Conservation (phyloP, 2,329 filamentous ascomycete genomes). For the Penicillium sp. region DNA sequence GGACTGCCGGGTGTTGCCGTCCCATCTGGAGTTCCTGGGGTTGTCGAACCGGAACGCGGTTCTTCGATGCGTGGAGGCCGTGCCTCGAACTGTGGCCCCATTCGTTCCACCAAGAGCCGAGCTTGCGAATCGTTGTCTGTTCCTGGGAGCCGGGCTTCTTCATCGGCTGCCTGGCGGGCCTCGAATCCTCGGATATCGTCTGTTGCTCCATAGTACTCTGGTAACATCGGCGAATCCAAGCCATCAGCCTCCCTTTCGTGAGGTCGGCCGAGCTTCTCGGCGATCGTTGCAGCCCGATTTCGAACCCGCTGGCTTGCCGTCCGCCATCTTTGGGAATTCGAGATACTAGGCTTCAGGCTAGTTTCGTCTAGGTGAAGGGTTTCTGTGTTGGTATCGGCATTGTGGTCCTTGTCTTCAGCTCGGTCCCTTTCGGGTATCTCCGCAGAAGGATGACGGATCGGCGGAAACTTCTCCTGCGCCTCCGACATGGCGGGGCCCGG, state of each 20-base stretch:
- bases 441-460: slow-evolving; percentile 8
- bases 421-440: slow-evolving; percentile 3
- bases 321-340: slow-evolving; percentile 19
- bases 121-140: slow-evolving; percentile 23
- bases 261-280: slow-evolving; percentile 24
- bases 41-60: slow-evolving; percentile 20
- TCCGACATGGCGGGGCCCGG: slow-evolving; percentile 9
- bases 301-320: slow-evolving; percentile 23
- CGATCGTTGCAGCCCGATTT: slow-evolving; percentile 20
- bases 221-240: slow-evolving; percentile 19
- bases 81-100: slow-evolving; percentile 13
- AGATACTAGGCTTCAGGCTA: slow-evolving; percentile 10
- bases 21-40: slow-evolving; percentile 18
- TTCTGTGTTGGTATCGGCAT: slow-evolving; percentile 3
- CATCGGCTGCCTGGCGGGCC: slow-evolving; percentile 22
- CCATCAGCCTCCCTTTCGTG: slow-evolving; percentile 25
- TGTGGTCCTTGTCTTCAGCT: background rate
- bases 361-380: background rate
- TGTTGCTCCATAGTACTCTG: slow-evolving; percentile 25
- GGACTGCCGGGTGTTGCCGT: slow-evolving; percentile 18
- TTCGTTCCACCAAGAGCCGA: slow-evolving; percentile 19
- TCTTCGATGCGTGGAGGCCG: slow-evolving; percentile 6
- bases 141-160: slow-evolving; percentile 15
- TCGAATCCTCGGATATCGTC: slow-evolving; percentile 23
- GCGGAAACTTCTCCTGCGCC: slow-evolving; percentile 12